Conservation (phyloP, 2,329 filamentous ascomycete species). For the Chaetomiaceae sp. region DNA sequence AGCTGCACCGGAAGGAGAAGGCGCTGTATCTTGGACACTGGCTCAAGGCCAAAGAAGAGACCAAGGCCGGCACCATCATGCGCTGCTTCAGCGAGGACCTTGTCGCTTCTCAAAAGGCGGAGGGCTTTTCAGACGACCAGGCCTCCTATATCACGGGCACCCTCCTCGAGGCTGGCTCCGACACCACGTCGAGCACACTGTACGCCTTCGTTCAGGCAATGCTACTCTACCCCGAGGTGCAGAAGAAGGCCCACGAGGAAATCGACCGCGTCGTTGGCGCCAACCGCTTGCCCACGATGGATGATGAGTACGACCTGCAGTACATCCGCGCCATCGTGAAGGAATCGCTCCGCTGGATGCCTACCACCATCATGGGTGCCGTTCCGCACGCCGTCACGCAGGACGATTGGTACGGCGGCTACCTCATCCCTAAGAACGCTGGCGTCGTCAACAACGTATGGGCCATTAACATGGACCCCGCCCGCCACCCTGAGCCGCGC, state of each 20-base stretch:
- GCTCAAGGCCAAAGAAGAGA: constrained; percentile 36
- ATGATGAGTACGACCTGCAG: constrained; percentile 37
- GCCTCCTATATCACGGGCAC: constrained; percentile 35
- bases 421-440: constrained; percentile 43
- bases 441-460: constrained; percentile 43
- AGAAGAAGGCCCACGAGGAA: constrained; percentile 38
- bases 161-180: constrained; percentile 39
- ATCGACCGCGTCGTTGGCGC: constrained; percentile 40
- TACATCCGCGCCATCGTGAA: constrained; percentile 42
- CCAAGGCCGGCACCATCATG: constrained; percentile 25
- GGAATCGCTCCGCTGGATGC: constrained; percentile 44
- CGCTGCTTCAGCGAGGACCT: constrained; percentile 28
- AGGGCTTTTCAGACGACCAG: constrained; percentile 31
- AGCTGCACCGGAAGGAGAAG: constrained; percentile 42
- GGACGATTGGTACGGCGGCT: constrained; percentile 43
- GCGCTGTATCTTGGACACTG: constrained; percentile 39
- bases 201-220: constrained; percentile 45
- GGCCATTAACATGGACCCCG: constrained; percentile 43
- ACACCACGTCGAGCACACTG: constrained; percentile 41
- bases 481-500: constrained; percentile 38
- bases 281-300: constrained; percentile 36
- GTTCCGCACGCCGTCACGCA: constrained; percentile 40
- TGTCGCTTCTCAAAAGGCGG: constrained; percentile 22
- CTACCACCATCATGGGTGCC: constrained; percentile 36
- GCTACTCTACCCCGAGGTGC: constrained; percentile 39